A percentile compares a stretch with the other conserved stretches of the same genome.
Conservation (phyloP, 257 asterid species). For the Przewalskia tangutica region DNA sequence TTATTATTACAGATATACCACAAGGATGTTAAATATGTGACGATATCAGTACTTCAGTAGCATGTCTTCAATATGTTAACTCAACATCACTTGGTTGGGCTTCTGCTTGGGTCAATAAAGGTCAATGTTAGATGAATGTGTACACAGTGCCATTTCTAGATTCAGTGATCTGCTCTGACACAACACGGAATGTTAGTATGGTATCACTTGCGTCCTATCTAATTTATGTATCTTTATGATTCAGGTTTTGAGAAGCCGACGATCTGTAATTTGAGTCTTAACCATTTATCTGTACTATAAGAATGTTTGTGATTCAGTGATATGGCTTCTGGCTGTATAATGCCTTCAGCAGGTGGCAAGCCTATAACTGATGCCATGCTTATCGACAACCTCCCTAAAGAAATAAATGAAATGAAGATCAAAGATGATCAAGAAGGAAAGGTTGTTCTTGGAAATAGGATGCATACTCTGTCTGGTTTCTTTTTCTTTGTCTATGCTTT, state of each 20-base stretch:
- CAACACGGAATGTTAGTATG: background rate
- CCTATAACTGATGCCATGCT: slow-evolving; percentile 48
- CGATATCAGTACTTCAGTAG: background rate
- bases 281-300: background rate
- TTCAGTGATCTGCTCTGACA: background rate
- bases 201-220: background rate
- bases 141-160: background rate
- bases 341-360: slow-evolving; percentile 30
- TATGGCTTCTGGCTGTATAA: slow-evolving; percentile 42
- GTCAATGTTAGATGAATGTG: background rate
- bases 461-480: background rate
- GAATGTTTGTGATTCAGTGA: background rate
- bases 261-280: background rate
- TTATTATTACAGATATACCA: background rate
- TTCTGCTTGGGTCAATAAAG: background rate
- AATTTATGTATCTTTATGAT: background rate
- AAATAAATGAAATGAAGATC: slow-evolving; percentile 66
- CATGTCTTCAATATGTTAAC: background rate
- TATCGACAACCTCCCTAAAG: slow-evolving; percentile 56
- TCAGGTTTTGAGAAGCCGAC: slow-evolving; percentile 14
- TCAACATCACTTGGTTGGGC: background rate
- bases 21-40: background rate
- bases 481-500: background rate
- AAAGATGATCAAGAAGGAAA: slow-evolving; percentile 63
- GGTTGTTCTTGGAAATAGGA: slow-evolving; percentile 20